Base-by-base conservation (phyloP, 352 stramenopile species). In the Pythium biforme region DNA sequence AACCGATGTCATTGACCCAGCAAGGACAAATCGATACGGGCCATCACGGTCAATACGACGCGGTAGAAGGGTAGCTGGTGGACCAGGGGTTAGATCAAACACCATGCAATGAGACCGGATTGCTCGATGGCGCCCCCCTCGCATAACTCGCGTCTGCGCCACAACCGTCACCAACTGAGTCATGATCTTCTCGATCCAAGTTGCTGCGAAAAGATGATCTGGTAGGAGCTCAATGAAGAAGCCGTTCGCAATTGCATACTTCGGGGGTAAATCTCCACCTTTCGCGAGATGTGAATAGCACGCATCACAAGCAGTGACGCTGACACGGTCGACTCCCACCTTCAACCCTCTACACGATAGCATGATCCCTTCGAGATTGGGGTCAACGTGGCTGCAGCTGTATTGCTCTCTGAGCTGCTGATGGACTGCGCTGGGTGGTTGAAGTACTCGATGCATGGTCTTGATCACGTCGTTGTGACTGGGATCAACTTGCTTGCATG, bases 81-180 rank as follows among this genome's bases (percentile, higher is more conserved):
- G 57, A 1, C 62, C 62, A 11, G 61, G 56, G 1, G 60, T 73
- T 6, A 60, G 51, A 19, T 73, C 66, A 43, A 67, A 69, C 3
- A 56, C 43, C 34, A 69, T 48, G 23, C 66, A 73, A 37, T 73
- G 66, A 2, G 66, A 73, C 0, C 60, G 55, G 9, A 73, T 69
- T 3, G 51, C n/a, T 10, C 55, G 55, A 25, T 73, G 55, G 0
- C 26, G n/a, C 8, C 66, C 66, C 3, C 40, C 20, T 3, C 60
- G 34, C 60, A 73, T 69, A 1, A 73, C 56, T 1, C 66, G 34
- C 0, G 60, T 67, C 3, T 69, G 49, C 5, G 55, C 66, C 4
- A 73, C 33, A 31, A 67, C 61, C 15, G 60, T 58, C 0, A 66
- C 51, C 19, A 47, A 17, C 20, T 47, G 40, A 15, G 40, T 47